Evolutionary conservation across 371 early-diverging fungal genomes (phyloP), one percentile per base, ranked within the genome.

Genomic region (Apophysomyces ossiformis): DNA sequence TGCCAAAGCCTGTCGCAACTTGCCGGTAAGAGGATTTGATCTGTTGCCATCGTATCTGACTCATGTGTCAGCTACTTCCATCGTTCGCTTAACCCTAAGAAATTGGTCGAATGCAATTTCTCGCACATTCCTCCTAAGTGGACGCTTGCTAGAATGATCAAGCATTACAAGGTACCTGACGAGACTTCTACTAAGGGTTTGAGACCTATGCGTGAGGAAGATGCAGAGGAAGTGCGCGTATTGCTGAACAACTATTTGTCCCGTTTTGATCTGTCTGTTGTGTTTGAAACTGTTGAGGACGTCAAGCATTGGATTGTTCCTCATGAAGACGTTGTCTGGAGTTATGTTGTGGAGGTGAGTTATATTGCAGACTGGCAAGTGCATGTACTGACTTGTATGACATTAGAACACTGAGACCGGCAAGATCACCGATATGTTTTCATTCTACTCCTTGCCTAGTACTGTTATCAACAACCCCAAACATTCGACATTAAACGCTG

Each of bases 381-480:
- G 21, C 21, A 13, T 45, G 6, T 26, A 9, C 21, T 50, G 21
- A 50, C 5, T 9, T n/a, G 39, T 12, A 38, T 26, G 58, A 2
- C 47, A 45, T 35, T 71, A 81, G 92, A 80, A 87, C 59, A 81
- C 76, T 41, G 81, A 74, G 59, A 87, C 81, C 57, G 76, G 71
- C 73, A 77, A 86, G 59, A 83, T 96, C 57, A 90, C 93, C 5
- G 94, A 95, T 68, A 91, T 98, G 68, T 85, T 95, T 67, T 94
- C 96, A 2, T 99, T 95, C 84, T 99, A 98, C 79, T 88, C 89
- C 58, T 83, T 99, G 46, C 95, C 97, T 11, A 95, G 95, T 62
- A 85, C 93, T 2, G 94, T 95, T 41, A 90, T 97, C 67, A 87
- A 87, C 57, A 83, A 93, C 71, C 83, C 89, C 16, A 82, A 81